Evolutionary conservation across 2,329 filamentous ascomycete genomes (phyloP).

Genomic region (Alternaria alternata): DNA sequence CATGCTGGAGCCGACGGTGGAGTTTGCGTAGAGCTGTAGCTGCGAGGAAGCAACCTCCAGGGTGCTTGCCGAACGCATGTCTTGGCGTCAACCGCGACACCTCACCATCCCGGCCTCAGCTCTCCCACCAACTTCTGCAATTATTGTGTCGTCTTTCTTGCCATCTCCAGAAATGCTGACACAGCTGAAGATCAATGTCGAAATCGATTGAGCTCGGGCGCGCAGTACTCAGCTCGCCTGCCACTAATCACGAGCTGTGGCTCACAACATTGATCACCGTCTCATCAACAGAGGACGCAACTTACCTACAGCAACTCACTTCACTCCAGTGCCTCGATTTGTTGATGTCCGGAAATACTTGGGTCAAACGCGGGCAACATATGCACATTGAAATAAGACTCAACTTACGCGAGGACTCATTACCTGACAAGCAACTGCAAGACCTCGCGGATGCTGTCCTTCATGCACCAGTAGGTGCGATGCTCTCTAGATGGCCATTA

Average conservation of each 20-base stretch:
- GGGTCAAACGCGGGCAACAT: constrained; percentile 44
- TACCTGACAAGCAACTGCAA: constrained; percentile 28
- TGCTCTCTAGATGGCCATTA: neutral
- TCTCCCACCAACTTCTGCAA: constrained; percentile 6
- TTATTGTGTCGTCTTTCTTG: neutral
- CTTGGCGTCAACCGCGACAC: constrained; percentile 27
- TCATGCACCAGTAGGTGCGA: constrained; percentile 38
- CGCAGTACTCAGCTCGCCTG: constrained; percentile 40
- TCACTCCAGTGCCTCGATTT: constrained; percentile 23
- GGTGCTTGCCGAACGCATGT: constrained; percentile 24
- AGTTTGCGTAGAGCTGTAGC: constrained; percentile 13
- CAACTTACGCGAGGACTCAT: constrained; percentile 34
- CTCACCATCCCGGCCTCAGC: neutral
- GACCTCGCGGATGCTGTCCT: constrained; percentile 35
- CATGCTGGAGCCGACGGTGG: constrained; percentile 30
- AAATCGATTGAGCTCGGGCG: constrained; percentile 45
- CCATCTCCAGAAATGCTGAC: constrained; percentile 3
- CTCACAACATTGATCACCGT: constrained; percentile 47
- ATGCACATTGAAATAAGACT: constrained; percentile 43
- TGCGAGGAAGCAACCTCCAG: constrained; percentile 29
- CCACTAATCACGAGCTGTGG: constrained; percentile 44
- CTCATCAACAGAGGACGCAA: constrained; percentile 36
- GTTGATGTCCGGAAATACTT: constrained; percentile 38
- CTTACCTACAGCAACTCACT: constrained; percentile 34
- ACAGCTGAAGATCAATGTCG: constrained; percentile 29